Evolutionary conservation across 2,329 filamentous ascomycete genomes (phyloP).

Genomic region (Pseudocercospora pini-densiflorae): DNA sequence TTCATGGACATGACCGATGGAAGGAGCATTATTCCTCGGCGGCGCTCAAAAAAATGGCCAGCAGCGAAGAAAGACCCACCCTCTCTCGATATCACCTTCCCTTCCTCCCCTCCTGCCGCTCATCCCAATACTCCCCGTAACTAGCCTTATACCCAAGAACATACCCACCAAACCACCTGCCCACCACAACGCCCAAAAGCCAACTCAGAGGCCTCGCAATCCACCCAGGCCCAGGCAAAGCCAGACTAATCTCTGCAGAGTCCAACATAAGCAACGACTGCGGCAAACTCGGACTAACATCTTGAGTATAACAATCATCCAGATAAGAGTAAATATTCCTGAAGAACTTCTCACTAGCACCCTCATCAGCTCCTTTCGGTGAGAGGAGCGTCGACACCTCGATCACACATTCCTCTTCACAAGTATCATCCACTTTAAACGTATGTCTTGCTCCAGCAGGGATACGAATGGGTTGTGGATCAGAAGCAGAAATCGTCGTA

Average conservation of each 20-base stretch:
- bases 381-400: conserved; percentile 32
- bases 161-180: conserved; percentile 31
- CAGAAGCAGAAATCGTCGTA: conserved; percentile 31
- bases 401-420: conserved; percentile 33
- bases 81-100: not conserved
- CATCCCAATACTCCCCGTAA: conserved; percentile 31
- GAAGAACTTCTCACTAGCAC: conserved; percentile 36
- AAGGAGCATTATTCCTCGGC: too few relatives aligned
- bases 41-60: too few relatives aligned
- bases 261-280: conserved; percentile 37
- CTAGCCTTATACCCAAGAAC: conserved; percentile 27
- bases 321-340: conserved; percentile 38
- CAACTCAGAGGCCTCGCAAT: conserved; percentile 31
- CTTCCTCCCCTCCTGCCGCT: conserved; percentile 12
- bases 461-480: conserved; percentile 33
- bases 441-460: conserved; percentile 34
- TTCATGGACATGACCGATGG: too few relatives aligned
- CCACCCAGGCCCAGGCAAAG: conserved; percentile 34
- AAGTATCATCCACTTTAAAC: conserved; percentile 35
- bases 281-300: conserved; percentile 30
- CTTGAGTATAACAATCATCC: conserved; percentile 36
- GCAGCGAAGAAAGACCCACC: too few relatives aligned
- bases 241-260: conserved; percentile 36
- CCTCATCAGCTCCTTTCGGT: conserved; percentile 20
- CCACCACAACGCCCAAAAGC: conserved; percentile 34